Base-by-base conservation (phyloP, 179 eudicot genomes). In the Sideroxylon spinosum region DNA sequence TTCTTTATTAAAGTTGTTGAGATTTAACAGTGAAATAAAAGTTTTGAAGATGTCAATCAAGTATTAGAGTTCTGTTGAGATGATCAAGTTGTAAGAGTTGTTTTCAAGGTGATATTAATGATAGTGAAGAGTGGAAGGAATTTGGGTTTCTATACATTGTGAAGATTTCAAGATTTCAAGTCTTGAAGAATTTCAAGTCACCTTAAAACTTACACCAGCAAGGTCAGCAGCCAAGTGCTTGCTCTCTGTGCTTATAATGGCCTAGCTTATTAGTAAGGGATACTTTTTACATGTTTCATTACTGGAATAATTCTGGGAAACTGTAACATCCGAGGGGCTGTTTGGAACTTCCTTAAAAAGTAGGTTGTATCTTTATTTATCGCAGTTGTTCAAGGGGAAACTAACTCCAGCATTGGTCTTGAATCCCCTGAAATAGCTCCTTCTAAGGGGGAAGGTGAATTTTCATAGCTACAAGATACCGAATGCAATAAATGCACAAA, bases 121-220 rank as follows among this genome's bases (percentile, higher is more conserved):
- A 74, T 95, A 75, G 75, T 74, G 82, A 80, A 80, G 82, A 65
- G 61, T 56, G 70, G 79, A 59, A 79, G 66, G 78, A 75, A 55
- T 74, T 75, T 80, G 82, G 61, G 68, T 81, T 76, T 76, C 83
- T 69, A 71, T 75, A 68, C 68, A 76, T 60, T 81, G 67, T 80
- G 83, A 80, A 80, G 83, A 80, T 75, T 75, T 57, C 85, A 81
- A 84, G 88, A 77, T 86, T 88, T 85, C 94, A 92, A 90, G 95
- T 90, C 92, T 92, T 93, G 98, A 92, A 92, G 97, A 91, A 80
- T 87, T 87, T 90, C 97, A 89, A 90, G 94, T 90, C 93, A 86
- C 85, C 90, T 93, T 93, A 79, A 81, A 86, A 88, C 86, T 92
- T 88, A 86, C 82, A 86, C 81, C 84, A 79, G 78, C 94, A 88